Conservation (phyloP, 495 filamentous ascomycete species). For the Penicillium canescens region DNA sequence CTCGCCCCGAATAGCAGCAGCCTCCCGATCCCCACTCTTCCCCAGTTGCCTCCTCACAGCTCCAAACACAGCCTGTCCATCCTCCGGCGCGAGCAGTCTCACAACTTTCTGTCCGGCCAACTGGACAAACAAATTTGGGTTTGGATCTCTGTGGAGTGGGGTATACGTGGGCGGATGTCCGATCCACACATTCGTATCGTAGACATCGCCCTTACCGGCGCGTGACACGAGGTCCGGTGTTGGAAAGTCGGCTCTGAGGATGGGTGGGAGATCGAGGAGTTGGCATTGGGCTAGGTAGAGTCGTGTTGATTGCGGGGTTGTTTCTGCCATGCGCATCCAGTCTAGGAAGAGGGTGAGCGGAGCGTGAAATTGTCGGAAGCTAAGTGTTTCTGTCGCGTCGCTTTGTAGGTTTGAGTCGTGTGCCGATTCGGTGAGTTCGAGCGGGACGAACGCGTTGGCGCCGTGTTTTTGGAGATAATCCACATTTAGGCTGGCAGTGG, state of each 20-base stretch:
- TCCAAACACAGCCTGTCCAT: conserved; percentile 62
- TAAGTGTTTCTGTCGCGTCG: conserved; percentile 8
- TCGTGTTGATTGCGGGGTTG: conserved; percentile 29
- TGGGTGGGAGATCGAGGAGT: conserved; percentile 61
- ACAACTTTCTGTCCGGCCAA: conserved; percentile 72
- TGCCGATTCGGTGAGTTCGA: conserved; percentile 52
- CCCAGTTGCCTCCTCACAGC: conserved; percentile 52
- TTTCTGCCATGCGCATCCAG: conserved; percentile 44
- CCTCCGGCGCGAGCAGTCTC: conserved; percentile 62
- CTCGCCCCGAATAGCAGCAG: conserved; percentile 66
- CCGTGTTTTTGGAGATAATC: conserved; percentile 50
- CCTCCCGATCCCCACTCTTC: conserved; percentile 33
- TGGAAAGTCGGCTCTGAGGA: conserved; percentile 65
- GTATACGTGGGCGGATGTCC: conserved; percentile 84
- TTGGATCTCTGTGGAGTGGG: conserved; percentile 88
- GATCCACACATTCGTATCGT: conserved; percentile 85
- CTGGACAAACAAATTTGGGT: conserved; percentile 91
- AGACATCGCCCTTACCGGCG: conserved; percentile 73
- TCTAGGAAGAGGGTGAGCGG: conserved; percentile 58
- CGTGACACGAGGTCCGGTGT: conserved; percentile 61
- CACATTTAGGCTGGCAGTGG: conserved; percentile 39
- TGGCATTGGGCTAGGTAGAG: conserved; percentile 87
- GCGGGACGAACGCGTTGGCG: conserved; percentile 51
- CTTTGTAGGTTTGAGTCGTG: background rate
- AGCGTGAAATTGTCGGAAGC: conserved; percentile 58